Evolutionary conservation across 495 filamentous ascomycete genomes (phyloP).

Genomic region (Amphirosellinia nigrospora): DNA sequence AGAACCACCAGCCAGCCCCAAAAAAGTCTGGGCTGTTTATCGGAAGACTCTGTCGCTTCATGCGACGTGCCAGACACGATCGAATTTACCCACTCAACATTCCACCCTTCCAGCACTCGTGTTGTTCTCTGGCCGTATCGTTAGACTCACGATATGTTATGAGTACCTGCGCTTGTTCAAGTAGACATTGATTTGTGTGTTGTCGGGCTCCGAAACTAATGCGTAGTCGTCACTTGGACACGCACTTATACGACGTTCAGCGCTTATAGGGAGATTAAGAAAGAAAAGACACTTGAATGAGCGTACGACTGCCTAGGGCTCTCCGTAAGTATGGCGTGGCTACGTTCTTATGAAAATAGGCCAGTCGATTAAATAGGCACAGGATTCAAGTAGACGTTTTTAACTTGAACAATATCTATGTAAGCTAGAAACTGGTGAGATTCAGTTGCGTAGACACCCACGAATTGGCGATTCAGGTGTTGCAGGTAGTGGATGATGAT

Average conservation of each 20-base stretch:
- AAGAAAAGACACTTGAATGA: neutral
- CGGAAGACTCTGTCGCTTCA: constrained; percentile 14
- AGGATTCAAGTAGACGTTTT: neutral
- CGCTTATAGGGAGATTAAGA: neutral
- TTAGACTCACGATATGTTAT: neutral
- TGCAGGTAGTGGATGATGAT: constrained; percentile 17
- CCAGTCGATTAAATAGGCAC: neutral
- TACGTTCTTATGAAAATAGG: neutral
- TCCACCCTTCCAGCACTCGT: neutral
- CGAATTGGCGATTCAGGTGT: constrained; percentile 9
- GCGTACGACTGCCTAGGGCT: neutral
- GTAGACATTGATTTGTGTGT: neutral
- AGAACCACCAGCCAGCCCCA: constrained; percentile 4
- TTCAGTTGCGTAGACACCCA: neutral
- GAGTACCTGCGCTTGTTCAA: neutral
- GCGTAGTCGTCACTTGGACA: neutral
- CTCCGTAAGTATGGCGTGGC: neutral
- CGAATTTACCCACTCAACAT: neutral
- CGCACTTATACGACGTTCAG: constrained; percentile 1
- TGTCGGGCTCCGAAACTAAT: constrained; percentile 9
- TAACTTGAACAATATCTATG: neutral
- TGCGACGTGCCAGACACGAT: constrained; percentile 8
- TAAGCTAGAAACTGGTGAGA: neutral
- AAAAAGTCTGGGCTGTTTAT: constrained; percentile 10
- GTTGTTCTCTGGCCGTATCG: neutral